Base-by-base conservation (phyloP, 2,329 filamentous ascomycete species). In the Coleophoma eucalyptorum region DNA sequence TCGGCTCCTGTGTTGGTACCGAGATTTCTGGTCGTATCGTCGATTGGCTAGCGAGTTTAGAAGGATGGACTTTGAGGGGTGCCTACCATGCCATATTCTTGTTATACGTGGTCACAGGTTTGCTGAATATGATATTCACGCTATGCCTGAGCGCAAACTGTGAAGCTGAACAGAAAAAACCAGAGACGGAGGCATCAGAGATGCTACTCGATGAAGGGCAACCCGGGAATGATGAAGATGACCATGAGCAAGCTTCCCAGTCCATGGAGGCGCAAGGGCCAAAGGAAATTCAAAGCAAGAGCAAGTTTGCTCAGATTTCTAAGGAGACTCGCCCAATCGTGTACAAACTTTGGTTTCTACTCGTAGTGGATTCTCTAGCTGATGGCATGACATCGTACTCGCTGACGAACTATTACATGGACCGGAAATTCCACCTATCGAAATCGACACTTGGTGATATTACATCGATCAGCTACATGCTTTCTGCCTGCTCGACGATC, bases 351-450 rank as follows among this genome's bases (percentile, higher is more conserved):
- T 87, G 83, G 81, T 77, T 84, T 52, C 73, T 87, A 7, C 72
- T 88, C 10, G 75, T 78, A 19, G 70, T 87, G 20, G 84, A 87
- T 65, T 83, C 81, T 2, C 70, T 86, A 10, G 81, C 83, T 13
- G 83, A 86, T 57, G 83, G 83, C 20, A 86, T 87, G 80, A 75
- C 78, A n/a, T 73, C 72, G 3, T 77, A 79, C 57, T 73, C 78
- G 1, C 58, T 83, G 31, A 84, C 80, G 0, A 79, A 75, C 11
- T 84, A 83, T 61, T 84, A 77, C 65, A 69, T 83, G 48, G 77
- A 81, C 55, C 60, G 66, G 43, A 83, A 80, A 51, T 84, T 83
- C 58, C 67, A 77, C 48, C 66, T 79, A 0, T 58, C 71, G 31
- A 82, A 86, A 62, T 75, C 81, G 2, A 74, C 73, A 0, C 74